phyloP scores from a whole-genome alignment of 1,284 basidiomycete genomes.

The Cutaneotrichosporon sp. region DNA sequence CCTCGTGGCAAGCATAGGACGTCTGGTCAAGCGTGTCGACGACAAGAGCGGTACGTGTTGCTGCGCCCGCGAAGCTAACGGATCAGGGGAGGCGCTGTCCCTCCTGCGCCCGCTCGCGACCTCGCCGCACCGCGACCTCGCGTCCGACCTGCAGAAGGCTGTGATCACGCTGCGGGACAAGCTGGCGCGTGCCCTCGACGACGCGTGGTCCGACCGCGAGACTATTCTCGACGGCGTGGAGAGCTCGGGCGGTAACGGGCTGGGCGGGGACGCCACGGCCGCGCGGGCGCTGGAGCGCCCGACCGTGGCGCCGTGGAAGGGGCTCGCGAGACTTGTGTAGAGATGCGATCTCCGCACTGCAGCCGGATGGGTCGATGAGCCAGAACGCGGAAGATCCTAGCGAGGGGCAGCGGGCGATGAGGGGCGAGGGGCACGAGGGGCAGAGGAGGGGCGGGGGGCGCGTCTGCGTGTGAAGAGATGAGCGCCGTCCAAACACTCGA shows the following conservation, averaged over 20 bases:
- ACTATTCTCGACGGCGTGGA: constrained; percentile 36
- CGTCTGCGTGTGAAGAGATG: too few relatives aligned
- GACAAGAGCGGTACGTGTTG: constrained; percentile 49
- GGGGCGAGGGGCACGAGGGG: neutral
- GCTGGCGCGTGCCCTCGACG: constrained; percentile 33
- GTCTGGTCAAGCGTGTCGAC: constrained; percentile 61
- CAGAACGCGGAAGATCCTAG: neutral
- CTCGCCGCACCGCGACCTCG: constrained; percentile 41
- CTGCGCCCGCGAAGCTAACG: neutral
- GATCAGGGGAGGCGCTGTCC: constrained; percentile 40
- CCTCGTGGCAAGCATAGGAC: constrained; percentile 76
- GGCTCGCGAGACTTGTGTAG: constrained; percentile 35
- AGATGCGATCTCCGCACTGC: neutral
- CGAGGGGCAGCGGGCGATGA: neutral
- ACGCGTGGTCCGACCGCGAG: constrained; percentile 46
- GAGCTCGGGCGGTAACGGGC: constrained; percentile 41
- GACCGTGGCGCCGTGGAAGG: constrained; percentile 38
- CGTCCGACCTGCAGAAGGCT: constrained; percentile 35
- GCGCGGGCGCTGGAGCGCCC: constrained; percentile 36
- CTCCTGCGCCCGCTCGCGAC: constrained; percentile 45
- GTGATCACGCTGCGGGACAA: constrained; percentile 38
- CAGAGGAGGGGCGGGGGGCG: too few relatives aligned
- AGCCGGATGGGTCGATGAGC: neutral
- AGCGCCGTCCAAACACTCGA: too few relatives aligned
- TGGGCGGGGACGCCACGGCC: constrained; percentile 31